Evolutionary conservation across 371 early-diverging fungal genomes (phyloP), one percentile per base, ranked within the genome.

Genomic region (Rhizopus arrhizus): DNA sequence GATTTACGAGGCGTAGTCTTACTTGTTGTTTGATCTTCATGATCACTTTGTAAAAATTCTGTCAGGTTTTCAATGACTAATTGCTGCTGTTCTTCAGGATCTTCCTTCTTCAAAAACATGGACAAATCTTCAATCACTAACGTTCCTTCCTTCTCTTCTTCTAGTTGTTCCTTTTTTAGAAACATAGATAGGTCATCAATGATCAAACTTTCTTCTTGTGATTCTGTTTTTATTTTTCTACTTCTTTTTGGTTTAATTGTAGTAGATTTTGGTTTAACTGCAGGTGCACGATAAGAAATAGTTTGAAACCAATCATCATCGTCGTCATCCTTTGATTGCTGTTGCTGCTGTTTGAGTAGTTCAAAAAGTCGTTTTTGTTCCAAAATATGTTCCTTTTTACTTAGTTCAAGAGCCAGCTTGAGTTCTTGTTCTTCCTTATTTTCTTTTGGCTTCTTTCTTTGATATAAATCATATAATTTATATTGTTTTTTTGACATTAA

Each of bases 261-360:
- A 49, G 31, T 42, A 16, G 40, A 10, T 5, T 22, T 41, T 35
- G 12, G 64, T 28, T 58, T 22, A 22, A 22, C 22, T 1, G 22
- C 2, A 22, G 22, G 58, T 5, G 58, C 36, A 56, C 59, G 43
- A 29, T 12, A 49, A 0, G 68, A 67, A 0, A 67, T 28, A 0
- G 68, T 67, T 52, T 67, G 63, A 36, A 67, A 67, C 53, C 57
- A 56, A 42, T 65, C 60, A 9, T 60, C 47, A 3, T 66, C 66
- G 13, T 61, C 61, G 12, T 56, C 52, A 11, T 56, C 34, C 1
- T 22, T 0, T 5, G 3, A 11, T 45, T 16, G 9, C 11, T 22
- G 58, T 38, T 28, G 53, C 8, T 22, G 41, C 0, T 54, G 43
- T 41, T 54, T 31, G 13, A 54, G 40, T 22, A 49, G 49, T 16